These are phyloP conservation scores for Sanghuangporus baumii DNA, from an alignment of 1,284 basidiomycete genomes.

Conservation along the genomic window DNA sequence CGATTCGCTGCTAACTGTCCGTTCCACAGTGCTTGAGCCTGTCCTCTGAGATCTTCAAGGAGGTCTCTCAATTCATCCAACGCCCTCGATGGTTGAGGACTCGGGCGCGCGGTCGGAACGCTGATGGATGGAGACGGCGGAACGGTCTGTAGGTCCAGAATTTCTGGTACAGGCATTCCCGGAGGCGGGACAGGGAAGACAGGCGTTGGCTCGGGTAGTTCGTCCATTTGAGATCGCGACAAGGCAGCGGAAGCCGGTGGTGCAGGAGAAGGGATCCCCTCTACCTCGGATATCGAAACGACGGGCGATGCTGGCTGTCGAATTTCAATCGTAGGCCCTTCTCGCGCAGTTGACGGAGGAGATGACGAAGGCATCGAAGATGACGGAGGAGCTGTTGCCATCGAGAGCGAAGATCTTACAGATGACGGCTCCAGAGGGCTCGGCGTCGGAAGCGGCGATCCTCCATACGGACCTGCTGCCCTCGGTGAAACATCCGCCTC, in stretches of 20 bases:
- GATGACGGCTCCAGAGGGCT: neutral
- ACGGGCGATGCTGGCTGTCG: constrained; percentile 11
- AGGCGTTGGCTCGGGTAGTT: neutral
- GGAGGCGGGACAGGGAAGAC: neutral
- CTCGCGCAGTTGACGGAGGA: constrained; percentile 26
- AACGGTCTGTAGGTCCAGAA: neutral
- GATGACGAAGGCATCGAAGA: constrained; percentile 27
- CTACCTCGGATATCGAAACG: constrained; percentile 5
- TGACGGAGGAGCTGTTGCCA: constrained; percentile 7
- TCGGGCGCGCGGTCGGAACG: constrained; percentile 3
- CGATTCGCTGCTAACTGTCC: constrained; percentile 53
- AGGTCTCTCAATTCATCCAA: constrained; percentile 26
- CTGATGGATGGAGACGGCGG: constrained; percentile 4
- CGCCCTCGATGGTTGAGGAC: constrained; percentile 14
- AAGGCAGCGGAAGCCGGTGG: neutral
- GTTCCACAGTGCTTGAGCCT: constrained; percentile 47
- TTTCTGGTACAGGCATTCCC: constrained; percentile 1
- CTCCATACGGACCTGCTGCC: neutral
- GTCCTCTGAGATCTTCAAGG: constrained; percentile 45
- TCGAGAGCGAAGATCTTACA: constrained; percentile 3
- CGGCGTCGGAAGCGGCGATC: constrained; percentile 5
- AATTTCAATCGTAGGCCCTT: constrained; percentile 23
- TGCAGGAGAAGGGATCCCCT: neutral
- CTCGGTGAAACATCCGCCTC: neutral
- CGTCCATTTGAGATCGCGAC: neutral